These are phyloP conservation scores for Friedmanniomyces endolithicus DNA, from an alignment of 495 filamentous ascomycete species.

Conservation along the genomic window DNA sequence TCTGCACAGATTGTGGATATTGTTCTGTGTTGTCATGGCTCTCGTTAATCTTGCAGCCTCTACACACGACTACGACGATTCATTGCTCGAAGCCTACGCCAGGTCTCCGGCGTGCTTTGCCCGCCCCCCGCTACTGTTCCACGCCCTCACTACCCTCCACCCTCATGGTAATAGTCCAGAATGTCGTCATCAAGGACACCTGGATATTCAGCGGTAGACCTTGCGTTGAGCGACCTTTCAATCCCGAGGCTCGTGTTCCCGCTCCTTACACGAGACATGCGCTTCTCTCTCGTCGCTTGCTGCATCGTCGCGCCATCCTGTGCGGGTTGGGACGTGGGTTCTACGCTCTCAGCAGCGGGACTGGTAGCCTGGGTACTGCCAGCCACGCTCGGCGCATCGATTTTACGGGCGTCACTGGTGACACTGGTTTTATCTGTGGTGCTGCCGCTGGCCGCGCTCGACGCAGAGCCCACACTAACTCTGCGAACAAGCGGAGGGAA, in stretches of 20 bases:
- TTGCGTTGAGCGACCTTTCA: neutral
- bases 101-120: too few relatives aligned
- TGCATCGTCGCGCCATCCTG: neutral
- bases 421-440: too few relatives aligned
- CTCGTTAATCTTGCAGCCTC: too few relatives aligned
- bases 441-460: neutral
- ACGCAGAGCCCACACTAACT: neutral
- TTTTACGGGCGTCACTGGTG: too few relatives aligned
- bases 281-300: neutral
- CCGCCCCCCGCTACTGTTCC: too few relatives aligned
- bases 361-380: neutral
- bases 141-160: neutral
- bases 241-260: neutral
- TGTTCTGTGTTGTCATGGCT: too few relatives aligned
- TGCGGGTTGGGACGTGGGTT: too few relatives aligned
- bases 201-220: slow-evolving; percentile 3
- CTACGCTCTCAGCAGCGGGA: too few relatives aligned
- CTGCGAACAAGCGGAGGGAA: neutral
- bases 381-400: neutral
- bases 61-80: too few relatives aligned
- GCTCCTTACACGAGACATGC: neutral
- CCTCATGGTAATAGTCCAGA: slow-evolving; percentile 11
- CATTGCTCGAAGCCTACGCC: too few relatives aligned
- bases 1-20: too few relatives aligned
- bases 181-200: slow-evolving; percentile 13